Base-by-base conservation (phyloP, 306 rosid species). In the Rosa lucieae region DNA sequence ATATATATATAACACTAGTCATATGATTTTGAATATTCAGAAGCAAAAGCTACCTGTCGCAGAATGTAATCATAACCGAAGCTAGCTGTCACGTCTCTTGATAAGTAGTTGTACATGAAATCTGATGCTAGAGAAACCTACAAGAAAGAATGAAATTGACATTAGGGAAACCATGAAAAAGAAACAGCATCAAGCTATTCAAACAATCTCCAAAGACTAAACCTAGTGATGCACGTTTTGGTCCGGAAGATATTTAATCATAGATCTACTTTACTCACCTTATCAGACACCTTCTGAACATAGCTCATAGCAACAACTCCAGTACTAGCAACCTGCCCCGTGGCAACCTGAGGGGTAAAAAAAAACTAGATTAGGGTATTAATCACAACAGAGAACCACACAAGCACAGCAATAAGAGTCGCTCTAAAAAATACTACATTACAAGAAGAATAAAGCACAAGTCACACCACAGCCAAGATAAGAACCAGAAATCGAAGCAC, bases 281-380 rank as follows among this genome's bases (percentile, higher is more conserved):
- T 95, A 85, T 95, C 99, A 9, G 93, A 86, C 61, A 95, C 97
- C 82, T 93, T 95, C 84, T 95, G 99, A 82, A 95, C 99, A 82
- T 95, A 95, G 87, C 98, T 93, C 76, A 93, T 77, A 83, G 92
- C 94, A 81, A 93, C 89, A 92, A 93, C 86, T 81, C 99, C 98
- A 63, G 98, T 93, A 87, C 96, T 93, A 72, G 98, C 98, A 76
- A 93, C 90, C 84, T 96, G 99, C 67, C 94, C 98, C 15, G 99
- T 91, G 78, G 94, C 98, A 88, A 93, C 97, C 98, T 96, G 89
- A 53, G 85, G 49, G 77, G 5, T n/a, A 3, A 72, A 32, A 61
- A 75, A 3, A 3, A 42, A 35, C 51, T 59, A 48, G 56, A 44
- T 75, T 62, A 62, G 20, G 32, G 7, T 23, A 23, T 23, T 23